Evolutionary conservation across 768 basidiomycete genomes (phyloP), one percentile per base, ranked within the genome.

Genomic region (Russula brevipes): DNA sequence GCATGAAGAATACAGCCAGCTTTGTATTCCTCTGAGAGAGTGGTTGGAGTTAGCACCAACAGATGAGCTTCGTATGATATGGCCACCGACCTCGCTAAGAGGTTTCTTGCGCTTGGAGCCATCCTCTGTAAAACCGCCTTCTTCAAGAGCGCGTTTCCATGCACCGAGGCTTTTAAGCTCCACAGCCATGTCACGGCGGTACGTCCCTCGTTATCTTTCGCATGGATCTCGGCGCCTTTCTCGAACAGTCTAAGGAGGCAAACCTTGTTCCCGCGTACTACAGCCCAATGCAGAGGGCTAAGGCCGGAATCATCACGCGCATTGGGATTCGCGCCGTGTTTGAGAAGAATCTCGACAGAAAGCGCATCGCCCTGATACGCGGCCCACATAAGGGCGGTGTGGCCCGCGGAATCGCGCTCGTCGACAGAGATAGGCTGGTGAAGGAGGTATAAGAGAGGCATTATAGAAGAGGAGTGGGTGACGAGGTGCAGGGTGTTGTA

Each of bases 361-460:
- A 98, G 82, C 2, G 94, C 94, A 71, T 99, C 97, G 51, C 97
- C 97, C 73, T 99, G 97, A 74, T 98, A 99, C 9, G 94, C 92
- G 5, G 97, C 97, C 97, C 97, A 99, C 92, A 98, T 97, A 54
- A 98, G 80, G 0, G 91, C 82, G 0, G 96, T 97, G 72, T 98
- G 97, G 0, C 97, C 97, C 70, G 92, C 89, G 1, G 86, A 79
- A 73, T 99, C 97, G 45, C 86, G 82, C 52, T 88, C 88, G 72
- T 99, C 97, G 62, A 98, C 88, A 47, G 85, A 87, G 66, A 99
- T 83, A 3, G 95, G 94, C 72, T 98, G 95, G 72, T 96, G 92
- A 6, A 98, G 81, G 31, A 97, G 79, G 70, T 93, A 95, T 42
- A 98, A 78, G 42, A 99, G 74, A 0, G 97, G 90, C 95, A 98